Conservation (phyloP, 306 rosid genomes). For the Prunus mira region DNA sequence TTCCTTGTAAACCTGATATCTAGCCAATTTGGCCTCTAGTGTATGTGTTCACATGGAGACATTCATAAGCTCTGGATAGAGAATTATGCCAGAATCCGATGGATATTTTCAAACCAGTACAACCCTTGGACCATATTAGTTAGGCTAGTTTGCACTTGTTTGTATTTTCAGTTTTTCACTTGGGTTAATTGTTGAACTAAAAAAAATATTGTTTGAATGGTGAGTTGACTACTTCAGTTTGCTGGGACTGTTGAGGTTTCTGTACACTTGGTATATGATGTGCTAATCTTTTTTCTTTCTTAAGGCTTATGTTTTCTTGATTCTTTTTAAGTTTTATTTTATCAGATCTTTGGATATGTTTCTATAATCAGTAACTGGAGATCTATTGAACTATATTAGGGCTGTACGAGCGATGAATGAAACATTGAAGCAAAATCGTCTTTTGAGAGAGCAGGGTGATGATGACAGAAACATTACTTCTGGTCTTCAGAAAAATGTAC, state of each 20-base stretch:
- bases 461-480: constrained; percentile 38
- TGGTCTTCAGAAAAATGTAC: constrained; percentile 48
- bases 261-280: neutral
- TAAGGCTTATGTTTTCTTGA: neutral
- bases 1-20: neutral
- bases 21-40: neutral
- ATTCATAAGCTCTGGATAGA: neutral
- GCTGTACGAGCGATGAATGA: constrained; percentile 98
- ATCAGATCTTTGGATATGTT: neutral
- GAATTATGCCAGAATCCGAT: neutral
- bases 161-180: neutral
- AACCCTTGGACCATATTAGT: neutral
- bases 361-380: constrained; percentile 21
- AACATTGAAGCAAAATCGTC: constrained; percentile 95
- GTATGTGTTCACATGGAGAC: neutral
- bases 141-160: neutral
- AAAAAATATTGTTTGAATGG: neutral
- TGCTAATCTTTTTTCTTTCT: neutral
- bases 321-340: neutral
- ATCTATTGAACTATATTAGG: constrained; percentile 44
- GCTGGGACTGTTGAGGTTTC: neutral
- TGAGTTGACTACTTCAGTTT: neutral
- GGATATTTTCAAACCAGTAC: neutral
- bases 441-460: constrained; percentile 62
- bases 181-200: neutral